These are phyloP conservation scores for Talaromyces stipitatus DNA, from an alignment of 495 filamentous ascomycete genomes.

Conservation along the genomic window DNA sequence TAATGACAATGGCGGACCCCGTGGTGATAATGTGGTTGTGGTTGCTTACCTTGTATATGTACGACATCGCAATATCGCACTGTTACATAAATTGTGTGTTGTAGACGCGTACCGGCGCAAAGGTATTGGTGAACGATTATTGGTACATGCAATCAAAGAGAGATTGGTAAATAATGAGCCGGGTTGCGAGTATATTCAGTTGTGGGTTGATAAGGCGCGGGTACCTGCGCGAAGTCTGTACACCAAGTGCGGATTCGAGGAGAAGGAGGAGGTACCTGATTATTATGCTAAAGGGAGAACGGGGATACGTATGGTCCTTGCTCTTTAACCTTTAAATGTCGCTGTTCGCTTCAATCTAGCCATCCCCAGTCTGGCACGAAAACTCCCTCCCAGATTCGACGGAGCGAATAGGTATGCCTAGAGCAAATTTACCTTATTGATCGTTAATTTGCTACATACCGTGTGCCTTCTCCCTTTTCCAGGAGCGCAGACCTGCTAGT, in stretches of 20 bases:
- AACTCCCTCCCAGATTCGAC: neutral
- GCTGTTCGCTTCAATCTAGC: neutral
- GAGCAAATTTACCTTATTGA: conserved; percentile 10
- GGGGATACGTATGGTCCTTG: conserved; percentile 47
- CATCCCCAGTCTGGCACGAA: neutral
- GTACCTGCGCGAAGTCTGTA: conserved; percentile 44
- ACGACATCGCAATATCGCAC: conserved; percentile 40
- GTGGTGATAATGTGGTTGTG: conserved; percentile 7
- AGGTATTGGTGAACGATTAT: conserved; percentile 40
- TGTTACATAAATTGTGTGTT: conserved; percentile 56
- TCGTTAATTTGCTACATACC: neutral
- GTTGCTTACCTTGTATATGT: conserved; percentile 52
- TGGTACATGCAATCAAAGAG: conserved; percentile 40
- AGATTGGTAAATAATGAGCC: conserved; percentile 34
- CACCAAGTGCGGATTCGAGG: conserved; percentile 39
- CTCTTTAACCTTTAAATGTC: conserved; percentile 23
- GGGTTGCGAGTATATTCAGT: conserved; percentile 46
- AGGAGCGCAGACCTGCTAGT: neutral
- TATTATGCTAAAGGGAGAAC: conserved; percentile 51
- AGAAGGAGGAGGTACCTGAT: conserved; percentile 41
- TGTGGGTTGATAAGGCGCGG: conserved; percentile 55
- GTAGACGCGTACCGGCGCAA: conserved; percentile 39
- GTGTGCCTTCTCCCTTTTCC: conserved; percentile 5
- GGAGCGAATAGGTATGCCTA: neutral
- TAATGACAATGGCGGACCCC: neutral